Evolutionary conservation across 139 green algal genomes (phyloP).

Genomic region (Pleodorina starrii): DNA sequence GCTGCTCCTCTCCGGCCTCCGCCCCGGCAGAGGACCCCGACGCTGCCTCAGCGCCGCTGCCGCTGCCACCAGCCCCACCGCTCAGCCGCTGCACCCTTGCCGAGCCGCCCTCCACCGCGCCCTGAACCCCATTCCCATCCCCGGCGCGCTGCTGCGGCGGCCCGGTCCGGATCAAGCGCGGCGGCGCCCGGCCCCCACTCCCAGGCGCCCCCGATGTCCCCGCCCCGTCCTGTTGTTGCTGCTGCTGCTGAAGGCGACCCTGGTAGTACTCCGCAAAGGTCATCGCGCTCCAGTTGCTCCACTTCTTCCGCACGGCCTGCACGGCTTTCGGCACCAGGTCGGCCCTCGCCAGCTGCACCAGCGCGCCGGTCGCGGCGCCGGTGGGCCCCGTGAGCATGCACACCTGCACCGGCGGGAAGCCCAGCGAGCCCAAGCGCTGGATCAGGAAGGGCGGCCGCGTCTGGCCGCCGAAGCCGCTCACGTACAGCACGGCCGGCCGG

Average conservation of each 20-base stretch:
- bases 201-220: not conserved
- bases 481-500: slow-evolving; percentile 51
- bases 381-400: not conserved
- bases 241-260: not conserved
- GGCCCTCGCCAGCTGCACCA: slow-evolving; percentile 9
- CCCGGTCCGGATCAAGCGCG: not conserved
- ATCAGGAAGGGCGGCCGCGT: not conserved
- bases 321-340: not conserved
- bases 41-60: not conserved
- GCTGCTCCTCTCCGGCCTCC: not conserved
- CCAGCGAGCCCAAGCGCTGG: not conserved
- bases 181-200: not conserved
- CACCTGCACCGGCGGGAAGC: slow-evolving; percentile 36
- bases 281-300: not conserved
- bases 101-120: not conserved
- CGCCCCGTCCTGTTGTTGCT: not conserved
- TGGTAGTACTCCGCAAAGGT: slow-evolving; percentile 18
- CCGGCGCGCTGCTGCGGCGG: not conserved
- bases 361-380: not conserved
- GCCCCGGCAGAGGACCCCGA: not conserved
- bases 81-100: not conserved
- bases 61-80: not conserved
- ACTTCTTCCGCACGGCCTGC: not conserved
- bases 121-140: not conserved
- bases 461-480: slow-evolving; percentile 33